phyloP scores from a whole-genome alignment of 1,139 yeast genomes.

The Taphrina pruni region DNA sequence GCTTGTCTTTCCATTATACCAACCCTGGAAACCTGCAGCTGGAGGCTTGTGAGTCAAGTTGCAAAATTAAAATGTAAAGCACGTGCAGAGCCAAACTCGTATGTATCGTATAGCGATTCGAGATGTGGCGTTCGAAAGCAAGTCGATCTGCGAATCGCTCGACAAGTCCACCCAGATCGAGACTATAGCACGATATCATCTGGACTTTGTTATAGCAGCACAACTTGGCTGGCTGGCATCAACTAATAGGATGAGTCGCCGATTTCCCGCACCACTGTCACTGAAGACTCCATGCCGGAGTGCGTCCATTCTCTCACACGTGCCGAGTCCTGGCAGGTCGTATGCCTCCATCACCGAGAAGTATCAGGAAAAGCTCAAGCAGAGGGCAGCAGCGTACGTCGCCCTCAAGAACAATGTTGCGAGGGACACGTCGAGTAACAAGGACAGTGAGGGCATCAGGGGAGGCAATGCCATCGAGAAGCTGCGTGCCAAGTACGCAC shows the following conservation, averaged over 20 bases:
- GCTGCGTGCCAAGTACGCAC: conserved; percentile 56
- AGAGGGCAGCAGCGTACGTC: conserved; percentile 60
- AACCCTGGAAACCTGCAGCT: too few relatives aligned
- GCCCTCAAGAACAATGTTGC: conserved; percentile 64
- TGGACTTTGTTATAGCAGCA: too few relatives aligned
- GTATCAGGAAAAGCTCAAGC: conserved; percentile 57
- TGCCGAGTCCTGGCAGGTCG: conserved; percentile 3
- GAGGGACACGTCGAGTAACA: conserved; percentile 59
- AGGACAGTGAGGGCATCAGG: conserved; percentile 52
- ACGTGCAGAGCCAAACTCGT: neutral
- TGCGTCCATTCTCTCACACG: conserved; percentile 28
- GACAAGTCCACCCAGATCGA: neutral
- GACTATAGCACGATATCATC: neutral
- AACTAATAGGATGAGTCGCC: neutral
- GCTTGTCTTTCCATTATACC: too few relatives aligned
- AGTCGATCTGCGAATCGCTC: neutral
- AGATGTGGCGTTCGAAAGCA: neutral
- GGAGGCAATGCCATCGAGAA: conserved; percentile 34
- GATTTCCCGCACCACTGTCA: neutral
- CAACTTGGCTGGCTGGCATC: too few relatives aligned
- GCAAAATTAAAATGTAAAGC: too few relatives aligned
- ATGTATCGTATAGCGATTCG: neutral
- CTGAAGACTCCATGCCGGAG: conserved; percentile 3
- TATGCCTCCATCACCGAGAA: conserved; percentile 37
- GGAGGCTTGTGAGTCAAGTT: too few relatives aligned